A percentile compares a stretch with the other conserved stretches of the same genome.
phyloP scores from a whole-genome alignment of 1,284 basidiomycete genomes.

The Fistulina hepatica region DNA sequence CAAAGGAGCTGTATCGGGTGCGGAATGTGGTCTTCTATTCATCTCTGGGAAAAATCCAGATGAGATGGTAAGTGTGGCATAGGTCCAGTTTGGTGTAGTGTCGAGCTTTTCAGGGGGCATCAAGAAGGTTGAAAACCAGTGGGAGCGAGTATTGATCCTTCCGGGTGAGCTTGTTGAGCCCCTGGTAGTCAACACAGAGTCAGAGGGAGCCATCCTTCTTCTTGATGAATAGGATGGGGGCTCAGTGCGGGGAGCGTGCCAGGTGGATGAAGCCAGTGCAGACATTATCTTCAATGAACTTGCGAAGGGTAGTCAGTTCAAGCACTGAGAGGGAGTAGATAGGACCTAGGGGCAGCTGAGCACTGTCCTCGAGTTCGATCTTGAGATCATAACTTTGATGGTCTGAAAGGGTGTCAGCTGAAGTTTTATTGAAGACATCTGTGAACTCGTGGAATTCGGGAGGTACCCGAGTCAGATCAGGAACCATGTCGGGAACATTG shows the following conservation, averaged over 20 bases:
- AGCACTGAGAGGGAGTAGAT: conserved; percentile 18
- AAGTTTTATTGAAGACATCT: not conserved
- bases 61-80: conserved; percentile 14
- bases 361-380: conserved; percentile 20
- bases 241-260: conserved; percentile 19
- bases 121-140: conserved; percentile 27
- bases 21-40: conserved; percentile 11
- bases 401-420: not conserved
- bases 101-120: conserved; percentile 17
- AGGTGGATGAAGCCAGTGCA: conserved; percentile 18
- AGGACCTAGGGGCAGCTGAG: conserved; percentile 15
- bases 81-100: conserved; percentile 21
- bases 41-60: conserved; percentile 10
- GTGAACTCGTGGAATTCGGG: conserved; percentile 8
- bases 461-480: too few relatives aligned
- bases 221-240: conserved; percentile 31
- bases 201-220: conserved; percentile 31
- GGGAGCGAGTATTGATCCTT: conserved; percentile 28
- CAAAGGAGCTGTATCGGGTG: conserved; percentile 9
- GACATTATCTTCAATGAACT: conserved; percentile 24
- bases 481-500: too few relatives aligned
- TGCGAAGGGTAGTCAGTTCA: conserved; percentile 13
- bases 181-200: conserved; percentile 30
- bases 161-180: conserved; percentile 27
- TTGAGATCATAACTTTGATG: conserved; percentile 12